Conservation (phyloP, 768 basidiomycete species). For the Pleurotus djamor region DNA sequence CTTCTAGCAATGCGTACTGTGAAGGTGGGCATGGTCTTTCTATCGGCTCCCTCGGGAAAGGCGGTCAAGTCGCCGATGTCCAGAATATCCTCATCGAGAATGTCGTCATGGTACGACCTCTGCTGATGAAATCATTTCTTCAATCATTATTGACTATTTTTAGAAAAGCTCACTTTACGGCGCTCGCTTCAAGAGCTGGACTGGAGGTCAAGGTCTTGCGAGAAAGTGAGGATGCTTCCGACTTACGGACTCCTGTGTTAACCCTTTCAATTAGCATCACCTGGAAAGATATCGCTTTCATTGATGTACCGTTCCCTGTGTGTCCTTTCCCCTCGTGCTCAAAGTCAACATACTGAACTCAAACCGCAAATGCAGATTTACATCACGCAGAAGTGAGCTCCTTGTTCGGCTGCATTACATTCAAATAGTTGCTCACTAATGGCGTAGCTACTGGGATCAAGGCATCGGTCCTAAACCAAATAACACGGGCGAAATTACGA, state of each 20-base stretch:
- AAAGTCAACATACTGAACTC: background rate
- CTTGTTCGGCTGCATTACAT: background rate
- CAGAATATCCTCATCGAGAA: constrained; percentile 54
- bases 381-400: constrained; percentile 58
- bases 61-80: constrained; percentile 50
- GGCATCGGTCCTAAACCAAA: constrained; percentile 43
- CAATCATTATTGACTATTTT: background rate
- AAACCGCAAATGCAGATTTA: constrained; percentile 39
- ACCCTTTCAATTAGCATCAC: constrained; percentile 38
- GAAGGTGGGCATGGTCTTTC: constrained; percentile 60
- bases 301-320: constrained; percentile 55
- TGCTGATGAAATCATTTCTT: background rate
- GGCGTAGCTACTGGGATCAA: constrained; percentile 60
- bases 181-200: constrained; percentile 70
- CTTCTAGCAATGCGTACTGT: constrained; percentile 45
- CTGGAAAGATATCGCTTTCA: constrained; percentile 54
- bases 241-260: background rate
- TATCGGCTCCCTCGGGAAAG: constrained; percentile 48
- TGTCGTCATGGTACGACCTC: constrained; percentile 35
- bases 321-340: constrained; percentile 11
- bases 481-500: constrained; percentile 35
- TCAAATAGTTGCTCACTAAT: background rate
- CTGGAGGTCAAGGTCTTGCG: constrained; percentile 57
- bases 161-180: constrained; percentile 53
- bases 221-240: constrained; percentile 37